phyloP scores from a whole-genome alignment of 495 filamentous ascomycete genomes.

The Penicillium soppii region DNA sequence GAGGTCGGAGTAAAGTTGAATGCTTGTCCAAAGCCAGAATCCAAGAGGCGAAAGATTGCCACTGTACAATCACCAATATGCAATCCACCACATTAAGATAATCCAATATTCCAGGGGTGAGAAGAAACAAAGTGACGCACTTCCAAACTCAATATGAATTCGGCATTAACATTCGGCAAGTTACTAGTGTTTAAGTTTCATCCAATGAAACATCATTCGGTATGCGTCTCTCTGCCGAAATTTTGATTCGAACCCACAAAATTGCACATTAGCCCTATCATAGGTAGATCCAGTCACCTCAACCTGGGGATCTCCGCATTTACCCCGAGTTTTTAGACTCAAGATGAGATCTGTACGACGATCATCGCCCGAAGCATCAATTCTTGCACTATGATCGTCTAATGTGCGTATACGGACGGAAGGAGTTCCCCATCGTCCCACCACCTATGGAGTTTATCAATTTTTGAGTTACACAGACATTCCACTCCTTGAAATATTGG shows the following conservation, averaged over 20 bases:
- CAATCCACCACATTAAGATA: too few species aligned
- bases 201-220: not conserved
- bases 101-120: not conserved
- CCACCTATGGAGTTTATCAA: not conserved
- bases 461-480: not conserved
- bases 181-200: not conserved
- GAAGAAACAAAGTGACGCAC: not conserved
- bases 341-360: not conserved
- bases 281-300: not conserved
- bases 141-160: not conserved
- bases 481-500: not conserved
- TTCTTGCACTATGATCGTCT: not conserved
- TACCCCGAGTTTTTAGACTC: not conserved
- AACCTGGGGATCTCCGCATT: not conserved
- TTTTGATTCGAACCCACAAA: not conserved
- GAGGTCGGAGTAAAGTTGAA: too few species aligned
- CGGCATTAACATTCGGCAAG: not conserved
- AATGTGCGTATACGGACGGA: not conserved
- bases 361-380: constrained; percentile 2
- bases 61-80: not conserved
- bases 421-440: not conserved
- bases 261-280: not conserved
- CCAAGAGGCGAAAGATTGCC: not conserved
- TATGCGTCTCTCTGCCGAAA: not conserved
- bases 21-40: too few species aligned